Evolutionary conservation across 495 filamentous ascomycete species (phyloP).

Genomic region (Talaromyces proteolyticus): DNA sequence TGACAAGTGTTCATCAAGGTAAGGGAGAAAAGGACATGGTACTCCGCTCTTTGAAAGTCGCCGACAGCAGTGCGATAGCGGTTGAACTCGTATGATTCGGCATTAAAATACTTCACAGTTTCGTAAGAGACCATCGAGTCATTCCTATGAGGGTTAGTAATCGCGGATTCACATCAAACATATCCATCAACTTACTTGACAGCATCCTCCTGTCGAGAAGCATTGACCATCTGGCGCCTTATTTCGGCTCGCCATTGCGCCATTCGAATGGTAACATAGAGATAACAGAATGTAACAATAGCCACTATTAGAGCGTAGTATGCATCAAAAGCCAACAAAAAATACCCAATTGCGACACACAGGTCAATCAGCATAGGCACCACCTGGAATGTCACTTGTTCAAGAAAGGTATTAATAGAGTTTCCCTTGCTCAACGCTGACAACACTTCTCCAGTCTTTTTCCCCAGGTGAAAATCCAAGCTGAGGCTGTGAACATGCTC

Average conservation of each 20-base stretch:
- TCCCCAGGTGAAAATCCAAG: slow-evolving; percentile 92
- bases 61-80: slow-evolving; percentile 75
- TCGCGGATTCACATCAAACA: too few relatives aligned
- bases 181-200: slow-evolving; percentile 54
- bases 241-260: slow-evolving; percentile 89
- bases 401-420: slow-evolving; percentile 94
- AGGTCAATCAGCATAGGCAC: slow-evolving; percentile 93
- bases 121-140: slow-evolving; percentile 98
- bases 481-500: slow-evolving; percentile 95
- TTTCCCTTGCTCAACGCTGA: slow-evolving; percentile 93
- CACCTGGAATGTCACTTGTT: slow-evolving; percentile 92
- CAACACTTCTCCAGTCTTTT: slow-evolving; percentile 93
- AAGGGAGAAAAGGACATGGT: slow-evolving; percentile 79
- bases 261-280: slow-evolving; percentile 93
- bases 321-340: slow-evolving; percentile 72
- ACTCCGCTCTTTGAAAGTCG: slow-evolving; percentile 81
- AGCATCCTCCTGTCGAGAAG: slow-evolving; percentile 88
- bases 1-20: slow-evolving; percentile 93
- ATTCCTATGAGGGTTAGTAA: slow-evolving; percentile 45
- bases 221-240: slow-evolving; percentile 87
- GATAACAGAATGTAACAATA: slow-evolving; percentile 91
- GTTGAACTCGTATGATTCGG: slow-evolving; percentile 86
- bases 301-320: slow-evolving; percentile 90
- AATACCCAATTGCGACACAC: slow-evolving; percentile 78
- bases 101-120: slow-evolving; percentile 99